Percentiles rank a stretch among this genome's conserved stretches.
These are phyloP conservation scores for Tuber indicum DNA, from an alignment of 495 filamentous ascomycete genomes.

Conservation along the genomic window DNA sequence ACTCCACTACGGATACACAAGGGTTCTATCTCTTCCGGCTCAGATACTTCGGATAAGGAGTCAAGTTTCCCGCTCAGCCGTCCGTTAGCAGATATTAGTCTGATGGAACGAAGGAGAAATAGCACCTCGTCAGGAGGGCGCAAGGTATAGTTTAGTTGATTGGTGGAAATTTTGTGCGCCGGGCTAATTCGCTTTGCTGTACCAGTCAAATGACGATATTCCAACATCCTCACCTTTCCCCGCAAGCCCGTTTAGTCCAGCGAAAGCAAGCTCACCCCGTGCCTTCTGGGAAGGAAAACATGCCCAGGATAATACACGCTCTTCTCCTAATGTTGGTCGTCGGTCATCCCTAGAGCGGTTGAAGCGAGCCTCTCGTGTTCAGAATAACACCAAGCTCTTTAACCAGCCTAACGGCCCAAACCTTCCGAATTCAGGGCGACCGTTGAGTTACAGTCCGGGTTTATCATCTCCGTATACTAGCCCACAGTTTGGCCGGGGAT, in stretches of 20 bases:
- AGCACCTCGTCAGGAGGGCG: constrained; percentile 58
- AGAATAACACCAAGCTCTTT: constrained; percentile 92
- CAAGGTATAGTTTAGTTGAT: background rate
- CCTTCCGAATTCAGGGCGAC: constrained; percentile 66
- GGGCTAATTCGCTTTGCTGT: constrained; percentile 1
- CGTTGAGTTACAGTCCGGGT: constrained; percentile 49
- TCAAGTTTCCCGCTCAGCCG: constrained; percentile 46
- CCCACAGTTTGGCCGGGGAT: constrained; percentile 55
- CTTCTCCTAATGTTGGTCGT: constrained; percentile 60
- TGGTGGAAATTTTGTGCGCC: background rate
- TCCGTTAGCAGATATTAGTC: constrained; percentile 55
- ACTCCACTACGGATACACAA: constrained; percentile 57
- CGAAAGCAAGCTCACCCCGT: constrained; percentile 32
- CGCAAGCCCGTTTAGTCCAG: constrained; percentile 18
- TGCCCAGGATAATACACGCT: constrained; percentile 33
- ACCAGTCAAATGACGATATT: constrained; percentile 34
- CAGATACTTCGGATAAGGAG: constrained; percentile 43
- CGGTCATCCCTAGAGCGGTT: constrained; percentile 88
- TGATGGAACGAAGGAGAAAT: constrained; percentile 57
- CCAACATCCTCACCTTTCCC: constrained; percentile 37
- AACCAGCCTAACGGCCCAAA: constrained; percentile 84
- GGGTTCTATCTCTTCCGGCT: constrained; percentile 47
- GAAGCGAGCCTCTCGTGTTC: constrained; percentile 87
- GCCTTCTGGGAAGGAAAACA: constrained; percentile 36
- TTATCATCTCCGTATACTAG: constrained; percentile 25